Evolutionary conservation across 441 rosid species (phyloP), one percentile per base, ranked within the genome.

Genomic region (Adansonia grandidieri): DNA sequence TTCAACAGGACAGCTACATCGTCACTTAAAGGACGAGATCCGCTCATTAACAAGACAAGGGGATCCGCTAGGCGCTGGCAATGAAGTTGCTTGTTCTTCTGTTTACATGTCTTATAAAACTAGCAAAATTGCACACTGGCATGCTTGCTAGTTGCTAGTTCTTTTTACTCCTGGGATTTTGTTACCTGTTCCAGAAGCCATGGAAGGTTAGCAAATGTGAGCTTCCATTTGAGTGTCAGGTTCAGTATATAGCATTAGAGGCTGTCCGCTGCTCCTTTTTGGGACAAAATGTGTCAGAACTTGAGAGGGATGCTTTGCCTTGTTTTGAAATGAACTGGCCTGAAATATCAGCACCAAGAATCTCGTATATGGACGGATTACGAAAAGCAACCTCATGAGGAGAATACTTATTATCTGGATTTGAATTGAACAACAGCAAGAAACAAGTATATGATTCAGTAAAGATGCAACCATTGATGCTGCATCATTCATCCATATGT

Each of bases 161-260:
- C 4, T 11, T 9, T 60, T 28, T 60, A 8, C 4, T 10, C 68
- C 13, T 65, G 2, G 19, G 0, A 14, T 14, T 64, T 64, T 45
- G 89, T 44, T 84, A 58, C 95, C 90, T 79, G 87, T 88, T 82
- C 90, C 90, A 3, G 98, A 92, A 82, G 91, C 89, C 48, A 91
- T 62, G 70, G 99, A 94, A 75, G 95, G 97, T 14, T 82, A 88
- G 78, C 95, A 93, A 73, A 32, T 80, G 84, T 76, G 97, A 96
- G 82, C 98, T 96, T 74, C 98, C 98, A 5, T 96, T 96, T 74
- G 99, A 94, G 82, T 93, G 93, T 86, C 98, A 94, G 82, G 97
- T 96, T 78, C 91, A 94, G 61, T 98, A 96, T 90, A 93, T 94
- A 70, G 99, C 99, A 20, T 85, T 96, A 5, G 96, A 96, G 83